Evolutionary conservation across 2,329 filamentous ascomycete genomes (phyloP), one percentile per base, ranked within the genome.

Genomic region (Achaetomium macrosporum): DNA sequence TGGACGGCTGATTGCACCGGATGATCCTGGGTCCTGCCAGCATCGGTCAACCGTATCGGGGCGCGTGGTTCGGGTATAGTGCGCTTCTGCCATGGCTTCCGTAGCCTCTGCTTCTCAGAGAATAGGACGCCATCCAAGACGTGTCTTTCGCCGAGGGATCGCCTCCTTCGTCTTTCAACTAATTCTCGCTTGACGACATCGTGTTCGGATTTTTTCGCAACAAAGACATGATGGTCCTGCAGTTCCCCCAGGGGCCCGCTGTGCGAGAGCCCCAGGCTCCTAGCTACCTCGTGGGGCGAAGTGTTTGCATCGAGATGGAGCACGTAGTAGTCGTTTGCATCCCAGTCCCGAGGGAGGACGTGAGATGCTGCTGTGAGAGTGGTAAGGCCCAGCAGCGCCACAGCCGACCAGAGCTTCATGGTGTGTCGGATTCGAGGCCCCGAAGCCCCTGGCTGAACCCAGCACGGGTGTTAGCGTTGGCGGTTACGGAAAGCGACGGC

Each of bases 311-410:
- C 81, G 64, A 99, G 79, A 60, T 96, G 88, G 43, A 99, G 77
- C 59, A 95, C 90, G 68, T 97, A 96, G 73, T 95, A 97, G 70
- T 99, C 92, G 70, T 90, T 83, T 37, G 80, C 77, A 46, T 87
- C 80, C 75, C 95, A 88, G 65, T 93, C 80, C 62, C 88, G 85
- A 57, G 77, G 73, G 46, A 76, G 73, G 42, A 82, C 68, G 49
- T 62, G 59, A 42, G 75, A 68, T 30, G 77, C 73, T 53, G 74
- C 70, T 55, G 77, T 71, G 44, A 83, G 69, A 69, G 78, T 73
- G 50, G 76, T 68, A 46, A 82, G 71, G 68, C 77, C 73, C 53
- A 86, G 64, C 48, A 82, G 61, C 55, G 78, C 73, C 55, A 73
- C 60, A 55, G 70, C 57, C 47, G 64, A 54, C 51, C 71, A 65